These are phyloP conservation scores for Didymella glomerata DNA, from an alignment of 2,329 filamentous ascomycete genomes.

Conservation along the genomic window DNA sequence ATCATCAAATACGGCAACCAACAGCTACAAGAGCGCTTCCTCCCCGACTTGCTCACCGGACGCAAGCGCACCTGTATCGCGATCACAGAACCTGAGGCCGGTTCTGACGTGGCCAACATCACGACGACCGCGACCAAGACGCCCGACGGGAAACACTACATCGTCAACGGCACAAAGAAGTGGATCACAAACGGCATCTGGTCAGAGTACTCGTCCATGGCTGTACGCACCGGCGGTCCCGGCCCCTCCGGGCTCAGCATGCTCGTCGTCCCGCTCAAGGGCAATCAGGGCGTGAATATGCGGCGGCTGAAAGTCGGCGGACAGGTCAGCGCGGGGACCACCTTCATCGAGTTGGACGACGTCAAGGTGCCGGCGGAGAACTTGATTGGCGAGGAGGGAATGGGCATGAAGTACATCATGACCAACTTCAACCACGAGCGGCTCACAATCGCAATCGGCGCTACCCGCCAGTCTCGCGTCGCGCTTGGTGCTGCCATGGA, in stretches of 20 bases:
- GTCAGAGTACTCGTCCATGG: slow-evolving; percentile 74
- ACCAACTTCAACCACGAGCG: slow-evolving; percentile 84
- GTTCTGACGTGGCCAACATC: slow-evolving; percentile 77
- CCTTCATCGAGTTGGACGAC: slow-evolving; percentile 79
- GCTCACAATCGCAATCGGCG: slow-evolving; percentile 70
- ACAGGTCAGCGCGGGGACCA: slow-evolving; percentile 72
- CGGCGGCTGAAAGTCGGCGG: slow-evolving; percentile 72
- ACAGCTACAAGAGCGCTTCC: slow-evolving; percentile 71
- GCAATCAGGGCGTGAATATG: slow-evolving; percentile 72
- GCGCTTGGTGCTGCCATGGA: slow-evolving; percentile 67
- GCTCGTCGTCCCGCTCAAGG: slow-evolving; percentile 74
- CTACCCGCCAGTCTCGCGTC: slow-evolving; percentile 69
- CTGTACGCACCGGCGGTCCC: slow-evolving; percentile 74
- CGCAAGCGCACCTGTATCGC: slow-evolving; percentile 76
- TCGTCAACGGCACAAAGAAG: slow-evolving; percentile 80
- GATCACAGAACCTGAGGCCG: slow-evolving; percentile 79
- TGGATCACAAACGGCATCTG: slow-evolving; percentile 71
- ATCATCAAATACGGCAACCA: slow-evolving; percentile 72
- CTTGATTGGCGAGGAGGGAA: slow-evolving; percentile 72
- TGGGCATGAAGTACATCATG: slow-evolving; percentile 79
- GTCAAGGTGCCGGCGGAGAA: slow-evolving; percentile 76
- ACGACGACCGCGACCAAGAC: slow-evolving; percentile 71
- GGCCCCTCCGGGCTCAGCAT: slow-evolving; percentile 71
- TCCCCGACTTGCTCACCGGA: slow-evolving; percentile 73
- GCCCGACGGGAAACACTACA: slow-evolving; percentile 70